Evolutionary conservation across 2,329 filamentous ascomycete species (phyloP).

Genomic region (Aspergillus puulaauensis): DNA sequence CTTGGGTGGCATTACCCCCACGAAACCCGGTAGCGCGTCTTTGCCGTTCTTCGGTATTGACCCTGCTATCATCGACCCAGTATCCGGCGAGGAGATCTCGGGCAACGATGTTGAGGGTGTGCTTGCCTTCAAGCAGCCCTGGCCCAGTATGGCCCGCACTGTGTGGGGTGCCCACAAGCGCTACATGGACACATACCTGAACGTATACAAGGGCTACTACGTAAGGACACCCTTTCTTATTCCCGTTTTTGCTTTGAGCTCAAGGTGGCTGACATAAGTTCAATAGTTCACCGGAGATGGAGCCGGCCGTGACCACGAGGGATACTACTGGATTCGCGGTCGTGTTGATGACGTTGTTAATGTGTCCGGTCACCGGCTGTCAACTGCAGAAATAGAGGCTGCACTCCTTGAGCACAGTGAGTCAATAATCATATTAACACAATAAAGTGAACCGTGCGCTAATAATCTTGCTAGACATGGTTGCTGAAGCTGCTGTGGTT

Average conservation of each 20-base stretch:
- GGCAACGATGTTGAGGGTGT: slow-evolving; percentile 98
- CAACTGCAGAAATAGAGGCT: slow-evolving; percentile 96
- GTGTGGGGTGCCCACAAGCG: slow-evolving; percentile 97
- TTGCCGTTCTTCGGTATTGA: slow-evolving; percentile 98
- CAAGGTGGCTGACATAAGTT: slow-evolving; percentile 10
- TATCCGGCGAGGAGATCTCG: slow-evolving; percentile 87
- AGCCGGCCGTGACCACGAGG: slow-evolving; percentile 92
- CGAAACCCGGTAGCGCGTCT: slow-evolving; percentile 93
- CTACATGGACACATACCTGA: slow-evolving; percentile 98
- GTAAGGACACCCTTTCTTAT: slow-evolving; percentile 56
- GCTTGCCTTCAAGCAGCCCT: slow-evolving; percentile 93
- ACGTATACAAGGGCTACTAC: slow-evolving; percentile 97
- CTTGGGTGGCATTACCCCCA: slow-evolving; percentile 87
- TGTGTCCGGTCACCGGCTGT: slow-evolving; percentile 92
- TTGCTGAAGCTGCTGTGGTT: slow-evolving; percentile 94
- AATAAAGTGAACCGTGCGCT: slow-evolving; percentile 9
- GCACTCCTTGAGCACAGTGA: slow-evolving; percentile 85
- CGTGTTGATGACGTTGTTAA: slow-evolving; percentile 99
- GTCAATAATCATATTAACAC: slow-evolving; percentile 14
- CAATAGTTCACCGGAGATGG: slow-evolving; percentile 67
- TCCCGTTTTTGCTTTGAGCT: too few relatives aligned
- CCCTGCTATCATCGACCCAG: slow-evolving; percentile 93
- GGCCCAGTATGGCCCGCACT: slow-evolving; percentile 97
- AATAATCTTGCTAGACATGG: slow-evolving; percentile 38
- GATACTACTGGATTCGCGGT: slow-evolving; percentile 99